phyloP scores from a whole-genome alignment of 192 early-diverging fungal species.

The Chytriomyces sp. region DNA sequence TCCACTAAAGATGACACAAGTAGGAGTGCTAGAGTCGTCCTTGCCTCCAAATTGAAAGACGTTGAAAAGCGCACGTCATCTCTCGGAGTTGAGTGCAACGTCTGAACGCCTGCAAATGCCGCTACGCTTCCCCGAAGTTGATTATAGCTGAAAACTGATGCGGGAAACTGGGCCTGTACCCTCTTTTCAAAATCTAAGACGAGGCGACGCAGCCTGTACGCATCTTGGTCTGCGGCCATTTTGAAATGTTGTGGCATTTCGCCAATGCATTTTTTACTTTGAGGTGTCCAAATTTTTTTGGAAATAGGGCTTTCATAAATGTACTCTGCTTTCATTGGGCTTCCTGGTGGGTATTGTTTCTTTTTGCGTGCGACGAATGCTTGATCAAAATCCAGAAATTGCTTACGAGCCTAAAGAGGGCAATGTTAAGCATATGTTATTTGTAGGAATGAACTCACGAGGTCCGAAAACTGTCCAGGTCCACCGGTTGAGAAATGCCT shows the following conservation, averaged over 20 bases:
- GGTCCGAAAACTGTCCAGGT: constrained; percentile 28
- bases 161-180: background rate
- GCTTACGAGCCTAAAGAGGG: constrained; percentile 13
- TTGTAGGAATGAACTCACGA: constrained; percentile 6
- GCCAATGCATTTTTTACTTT: constrained; percentile 22
- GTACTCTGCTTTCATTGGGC: constrained; percentile 7
- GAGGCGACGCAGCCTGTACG: constrained; percentile 19
- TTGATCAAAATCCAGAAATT: constrained; percentile 20
- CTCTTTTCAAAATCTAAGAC: constrained; percentile 27
- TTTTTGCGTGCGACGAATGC: constrained; percentile 21
- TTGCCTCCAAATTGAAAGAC: background rate
- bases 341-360: background rate
- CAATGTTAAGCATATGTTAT: background rate
- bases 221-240: constrained; percentile 42
- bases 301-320: constrained; percentile 3
- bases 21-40: constrained; percentile 11
- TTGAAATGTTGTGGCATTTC: constrained; percentile 34
- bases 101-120: background rate
- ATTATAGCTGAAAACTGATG: constrained; percentile 17
- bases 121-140: constrained; percentile 15
- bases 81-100: background rate
- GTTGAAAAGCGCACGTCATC: background rate
- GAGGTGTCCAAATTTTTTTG: constrained; percentile 18
- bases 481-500: constrained; percentile 22
- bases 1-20: constrained; percentile 10